Evolutionary conservation across 2,329 filamentous ascomycete genomes (phyloP).

Genomic region (Rhinocladiella similis): DNA sequence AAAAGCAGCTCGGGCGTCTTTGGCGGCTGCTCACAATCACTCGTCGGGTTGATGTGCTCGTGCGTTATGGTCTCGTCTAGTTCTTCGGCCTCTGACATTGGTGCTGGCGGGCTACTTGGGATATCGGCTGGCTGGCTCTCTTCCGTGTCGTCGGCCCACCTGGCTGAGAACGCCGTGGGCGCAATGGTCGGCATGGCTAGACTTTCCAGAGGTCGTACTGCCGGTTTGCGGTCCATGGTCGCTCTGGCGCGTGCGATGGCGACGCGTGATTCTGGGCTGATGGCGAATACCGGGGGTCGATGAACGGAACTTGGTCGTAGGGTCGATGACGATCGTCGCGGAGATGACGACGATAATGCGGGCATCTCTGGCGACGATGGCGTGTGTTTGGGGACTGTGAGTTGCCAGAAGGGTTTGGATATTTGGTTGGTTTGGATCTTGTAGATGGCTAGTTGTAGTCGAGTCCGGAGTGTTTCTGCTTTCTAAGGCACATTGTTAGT

Average conservation of each 20-base stretch:
- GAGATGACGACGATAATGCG: conserved; percentile 12
- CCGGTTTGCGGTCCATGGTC: conserved; percentile 20
- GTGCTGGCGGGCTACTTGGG: conserved; percentile 23
- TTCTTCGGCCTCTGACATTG: neutral
- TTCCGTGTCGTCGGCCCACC: conserved; percentile 2
- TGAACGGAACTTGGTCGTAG: conserved; percentile 4
- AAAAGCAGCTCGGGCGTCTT: too few species aligned
- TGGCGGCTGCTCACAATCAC: too few species aligned
- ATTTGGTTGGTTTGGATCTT: conserved; percentile 31
- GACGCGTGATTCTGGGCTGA: conserved; percentile 21
- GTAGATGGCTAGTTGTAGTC: conserved; percentile 30
- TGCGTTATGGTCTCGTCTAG: too few species aligned
- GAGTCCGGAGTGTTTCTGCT: conserved; percentile 28
- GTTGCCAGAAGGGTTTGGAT: conserved; percentile 25
- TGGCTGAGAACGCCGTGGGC: conserved; percentile 25
- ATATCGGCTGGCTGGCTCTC: conserved; percentile 1
- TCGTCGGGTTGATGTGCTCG: too few species aligned
- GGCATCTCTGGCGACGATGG: conserved; percentile 11
- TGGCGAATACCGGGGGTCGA: neutral
- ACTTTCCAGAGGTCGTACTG: conserved; percentile 13
- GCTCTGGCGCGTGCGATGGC: conserved; percentile 24
- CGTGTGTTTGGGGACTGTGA: conserved; percentile 17
- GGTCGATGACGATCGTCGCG: conserved; percentile 17
- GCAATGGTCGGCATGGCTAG: conserved; percentile 21
- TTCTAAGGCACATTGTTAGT: conserved; percentile 10